Conservation (phyloP, 2,329 filamentous ascomycete genomes). For the Chrysosporium queenslandicum region DNA sequence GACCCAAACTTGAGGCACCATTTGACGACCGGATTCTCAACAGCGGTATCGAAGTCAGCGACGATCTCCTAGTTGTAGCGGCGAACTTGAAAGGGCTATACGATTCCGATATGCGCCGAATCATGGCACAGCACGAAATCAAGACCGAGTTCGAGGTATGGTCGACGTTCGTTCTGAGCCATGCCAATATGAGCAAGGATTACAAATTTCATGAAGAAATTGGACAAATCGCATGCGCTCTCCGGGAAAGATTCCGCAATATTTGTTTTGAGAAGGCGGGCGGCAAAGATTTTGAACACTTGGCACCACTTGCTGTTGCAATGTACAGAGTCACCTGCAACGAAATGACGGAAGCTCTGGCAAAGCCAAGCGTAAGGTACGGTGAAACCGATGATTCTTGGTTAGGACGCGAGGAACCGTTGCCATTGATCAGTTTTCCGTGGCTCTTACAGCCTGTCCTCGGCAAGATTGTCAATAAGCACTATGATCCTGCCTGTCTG, state of each 20-base stretch:
- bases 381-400: constrained; percentile 12
- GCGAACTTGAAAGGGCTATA: constrained; percentile 63
- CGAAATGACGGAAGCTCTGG: constrained; percentile 53
- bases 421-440: constrained; percentile 85
- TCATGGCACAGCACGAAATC: constrained; percentile 80
- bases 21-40: constrained; percentile 69
- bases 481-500: constrained; percentile 21
- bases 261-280: constrained; percentile 57
- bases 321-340: constrained; percentile 78
- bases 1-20: constrained; percentile 56
- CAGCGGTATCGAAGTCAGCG: constrained; percentile 46
- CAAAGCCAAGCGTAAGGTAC: constrained; percentile 36
- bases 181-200: constrained; percentile 60
- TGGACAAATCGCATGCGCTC: constrained; percentile 52
- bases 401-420: constrained; percentile 28
- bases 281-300: constrained; percentile 45
- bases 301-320: constrained; percentile 68
- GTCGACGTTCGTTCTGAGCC: constrained; percentile 71
- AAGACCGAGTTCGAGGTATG: constrained; percentile 84
- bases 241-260: constrained; percentile 60
- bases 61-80: constrained; percentile 49
- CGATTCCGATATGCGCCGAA: constrained; percentile 61
- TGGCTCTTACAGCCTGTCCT: constrained; percentile 76
- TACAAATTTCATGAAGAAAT: constrained; percentile 85
- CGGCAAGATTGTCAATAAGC: constrained; percentile 53